phyloP scores from a whole-genome alignment of 2,329 filamentous ascomycete species.

The Fusarium buharicum region DNA sequence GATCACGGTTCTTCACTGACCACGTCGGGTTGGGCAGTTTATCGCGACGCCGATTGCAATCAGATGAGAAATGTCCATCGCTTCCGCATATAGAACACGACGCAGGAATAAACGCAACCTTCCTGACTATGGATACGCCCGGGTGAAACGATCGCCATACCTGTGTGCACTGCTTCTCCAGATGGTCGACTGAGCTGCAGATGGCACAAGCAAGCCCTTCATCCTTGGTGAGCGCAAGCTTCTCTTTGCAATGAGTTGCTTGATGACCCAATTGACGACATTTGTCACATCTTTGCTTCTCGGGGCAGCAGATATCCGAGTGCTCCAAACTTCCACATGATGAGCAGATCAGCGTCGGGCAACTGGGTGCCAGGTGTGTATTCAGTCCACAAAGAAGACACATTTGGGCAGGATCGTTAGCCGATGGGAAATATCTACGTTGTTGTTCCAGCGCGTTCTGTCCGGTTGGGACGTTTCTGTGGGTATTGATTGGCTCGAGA shows the following conservation, averaged over 20 bases:
- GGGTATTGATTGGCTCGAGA: slow-evolving; percentile 15
- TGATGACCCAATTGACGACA: slow-evolving; percentile 72
- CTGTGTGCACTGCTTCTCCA: slow-evolving; percentile 68
- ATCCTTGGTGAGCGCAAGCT: slow-evolving; percentile 61
- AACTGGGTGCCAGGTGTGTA: slow-evolving; percentile 59
- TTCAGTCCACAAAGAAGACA: slow-evolving; percentile 64
- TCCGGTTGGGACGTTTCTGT: slow-evolving; percentile 42
- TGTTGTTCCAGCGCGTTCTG: slow-evolving; percentile 54
- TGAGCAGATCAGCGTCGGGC: slow-evolving; percentile 59
- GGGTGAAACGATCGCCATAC: slow-evolving; percentile 69
- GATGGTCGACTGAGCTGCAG: slow-evolving; percentile 66
- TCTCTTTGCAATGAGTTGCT: slow-evolving; percentile 63
- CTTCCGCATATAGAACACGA: slow-evolving; percentile 68
- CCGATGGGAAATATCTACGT: slow-evolving; percentile 63
- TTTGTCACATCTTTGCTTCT: slow-evolving; percentile 62
- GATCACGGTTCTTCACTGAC: slow-evolving; percentile 60
- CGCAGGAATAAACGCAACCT: slow-evolving; percentile 60
- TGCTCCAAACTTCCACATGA: slow-evolving; percentile 61
- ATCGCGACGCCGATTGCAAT: slow-evolving; percentile 56
- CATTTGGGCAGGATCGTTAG: slow-evolving; percentile 54
- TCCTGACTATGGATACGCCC: slow-evolving; percentile 54
- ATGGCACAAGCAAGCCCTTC: slow-evolving; percentile 69
- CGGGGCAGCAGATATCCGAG: slow-evolving; percentile 62
- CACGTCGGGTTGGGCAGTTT: slow-evolving; percentile 58
- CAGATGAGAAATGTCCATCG: slow-evolving; percentile 65